Evolutionary conservation across 192 early-diverging fungal species (phyloP).

Genomic region (Coemansia sp.): DNA sequence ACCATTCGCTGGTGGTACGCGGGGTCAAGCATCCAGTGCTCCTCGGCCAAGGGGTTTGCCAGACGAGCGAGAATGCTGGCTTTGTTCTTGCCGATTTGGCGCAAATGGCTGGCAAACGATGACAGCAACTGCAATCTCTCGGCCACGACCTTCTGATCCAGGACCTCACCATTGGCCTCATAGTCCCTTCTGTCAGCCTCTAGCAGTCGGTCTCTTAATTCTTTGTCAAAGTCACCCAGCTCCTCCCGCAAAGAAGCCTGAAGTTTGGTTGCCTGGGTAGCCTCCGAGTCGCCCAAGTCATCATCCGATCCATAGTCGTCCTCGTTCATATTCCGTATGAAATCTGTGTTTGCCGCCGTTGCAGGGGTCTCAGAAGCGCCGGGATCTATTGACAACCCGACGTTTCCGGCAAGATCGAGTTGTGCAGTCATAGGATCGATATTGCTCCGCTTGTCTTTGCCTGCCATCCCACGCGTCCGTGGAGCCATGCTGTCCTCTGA

Average conservation of each 20-base stretch:
- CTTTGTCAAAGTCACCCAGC: constrained; percentile 9
- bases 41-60: constrained; percentile 41
- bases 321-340: constrained; percentile 15
- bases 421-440: constrained; percentile 16
- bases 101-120: constrained; percentile 34
- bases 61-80: constrained; percentile 32
- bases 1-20: constrained; percentile 43
- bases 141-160: constrained; percentile 31
- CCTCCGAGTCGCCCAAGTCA: constrained; percentile 33
- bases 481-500: neutral
- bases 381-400: constrained; percentile 24
- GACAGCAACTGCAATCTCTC: constrained; percentile 18
- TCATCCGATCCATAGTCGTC: constrained; percentile 46
- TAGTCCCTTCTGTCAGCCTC: constrained; percentile 38
- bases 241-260: constrained; percentile 3
- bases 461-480: neutral
- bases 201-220: constrained; percentile 5
- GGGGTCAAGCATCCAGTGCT: constrained; percentile 48
- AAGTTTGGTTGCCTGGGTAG: constrained; percentile 26
- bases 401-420: constrained; percentile 31
- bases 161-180: constrained; percentile 18
- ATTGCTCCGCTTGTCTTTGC: neutral
- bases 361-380: neutral
- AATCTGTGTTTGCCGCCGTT: constrained; percentile 14
- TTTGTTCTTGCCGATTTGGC: constrained; percentile 24